These are phyloP conservation scores for Hypoxylon trugodes DNA, from an alignment of 495 filamentous ascomycete genomes.

Conservation along the genomic window DNA sequence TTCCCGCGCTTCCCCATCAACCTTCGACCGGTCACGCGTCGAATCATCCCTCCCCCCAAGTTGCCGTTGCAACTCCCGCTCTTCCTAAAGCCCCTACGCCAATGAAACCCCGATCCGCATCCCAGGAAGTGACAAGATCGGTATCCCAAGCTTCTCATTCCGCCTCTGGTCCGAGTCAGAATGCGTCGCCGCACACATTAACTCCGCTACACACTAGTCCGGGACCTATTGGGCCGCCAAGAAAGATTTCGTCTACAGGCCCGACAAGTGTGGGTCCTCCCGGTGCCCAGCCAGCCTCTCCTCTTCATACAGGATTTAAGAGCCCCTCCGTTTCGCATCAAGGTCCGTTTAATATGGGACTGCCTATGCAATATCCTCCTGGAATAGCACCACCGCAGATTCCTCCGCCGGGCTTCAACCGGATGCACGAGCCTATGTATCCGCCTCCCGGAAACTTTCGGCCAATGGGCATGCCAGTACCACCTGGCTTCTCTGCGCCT, in stretches of 20 bases:
- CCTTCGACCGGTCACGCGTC: no score
- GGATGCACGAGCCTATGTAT: conserved; percentile 65
- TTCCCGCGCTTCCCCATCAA: conserved; percentile 60
- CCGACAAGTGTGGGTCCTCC: conserved; percentile 28
- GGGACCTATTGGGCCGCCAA: conserved; percentile 58
- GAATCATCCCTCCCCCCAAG: conserved; percentile 76
- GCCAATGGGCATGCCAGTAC: conserved; percentile 67
- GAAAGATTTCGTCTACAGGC: conserved; percentile 50
- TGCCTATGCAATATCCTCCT: conserved; percentile 61
- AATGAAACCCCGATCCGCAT: conserved; percentile 75
- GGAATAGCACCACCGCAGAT: conserved; percentile 59
- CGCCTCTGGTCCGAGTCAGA: conserved; percentile 64
- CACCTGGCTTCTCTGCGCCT: conserved; percentile 60
- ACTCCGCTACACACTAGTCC: conserved; percentile 66
- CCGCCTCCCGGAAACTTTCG: conserved; percentile 60
- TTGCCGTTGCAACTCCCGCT: conserved; percentile 78
- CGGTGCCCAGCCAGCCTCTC: conserved; percentile 46
- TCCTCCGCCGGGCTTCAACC: conserved; percentile 54
- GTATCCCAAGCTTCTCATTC: conserved; percentile 70
- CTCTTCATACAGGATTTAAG: conserved; percentile 50
- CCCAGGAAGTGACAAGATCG: conserved; percentile 79
- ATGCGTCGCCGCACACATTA: conserved; percentile 69
- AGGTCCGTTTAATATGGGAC: conserved; percentile 46
- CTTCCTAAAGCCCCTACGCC: conserved; percentile 86
- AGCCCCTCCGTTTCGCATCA: conserved; percentile 57